Evolutionary conservation across 495 filamentous ascomycete genomes (phyloP), one percentile per base, ranked within the genome.

Genomic region (Rhypophila decipiens): DNA sequence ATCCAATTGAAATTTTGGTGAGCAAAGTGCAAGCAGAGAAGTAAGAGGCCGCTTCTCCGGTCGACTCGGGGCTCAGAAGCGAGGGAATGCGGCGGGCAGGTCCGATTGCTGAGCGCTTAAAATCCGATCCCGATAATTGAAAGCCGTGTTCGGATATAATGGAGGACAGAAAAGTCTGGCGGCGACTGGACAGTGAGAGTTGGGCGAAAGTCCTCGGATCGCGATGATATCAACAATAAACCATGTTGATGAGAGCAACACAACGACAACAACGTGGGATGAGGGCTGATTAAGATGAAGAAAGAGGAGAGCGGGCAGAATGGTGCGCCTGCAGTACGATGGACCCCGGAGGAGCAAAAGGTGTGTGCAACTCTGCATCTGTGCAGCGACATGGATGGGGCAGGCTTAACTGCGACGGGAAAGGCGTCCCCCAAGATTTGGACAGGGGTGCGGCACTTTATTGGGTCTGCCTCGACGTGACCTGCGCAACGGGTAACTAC

Each of bases 261-360:
- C 27, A 31, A 31, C 27, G 27, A 31, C 7, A 31, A 31, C n/a
- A n/a, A n/a, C n/a, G n/a, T 39, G 38, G 8, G 38, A 39, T 4
- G 17, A 27, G 36, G 36, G 17, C 8, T 13, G 36, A 38, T 38
- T 38, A 38, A 42, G 11, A 23, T 22, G 20, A 22, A 33, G 27
- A 22, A 20, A 35, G 5, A n/a, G 23, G 46, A n/a, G 27, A 22
- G 38, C 27, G 39, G 39, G 38, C 29, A 17, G 18, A 42, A n/a
- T n/a, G 46, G 46, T 49, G 38, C 36, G 33, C 22, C 39, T 43
- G 47, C 47, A 50, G 47, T 20, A 46, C 45, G 40, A 36, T 41
- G 48, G 21, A 29, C 35, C 49, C 34, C 23, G 37, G 47, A 24
- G 42, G 47, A 43, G 40, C 2, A 41, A 23, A 24, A 15, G 27